Percentiles rank a stretch among this genome's conserved stretches.
Conservation (phyloP, 169 alveolate species). For the Neospora caninum region DNA sequence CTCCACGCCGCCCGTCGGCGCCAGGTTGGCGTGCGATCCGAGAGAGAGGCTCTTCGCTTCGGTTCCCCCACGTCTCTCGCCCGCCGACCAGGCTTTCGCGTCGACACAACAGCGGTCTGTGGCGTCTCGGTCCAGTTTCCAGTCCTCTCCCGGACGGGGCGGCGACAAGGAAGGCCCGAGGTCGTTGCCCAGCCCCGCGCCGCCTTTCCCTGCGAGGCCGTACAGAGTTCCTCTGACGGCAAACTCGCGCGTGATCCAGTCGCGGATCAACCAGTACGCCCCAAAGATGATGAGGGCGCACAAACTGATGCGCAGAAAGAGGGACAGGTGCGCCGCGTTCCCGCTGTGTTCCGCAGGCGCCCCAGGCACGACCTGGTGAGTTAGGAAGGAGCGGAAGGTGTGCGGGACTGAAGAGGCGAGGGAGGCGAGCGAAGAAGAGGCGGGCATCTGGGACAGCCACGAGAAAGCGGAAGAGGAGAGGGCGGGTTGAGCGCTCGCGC, state of each 20-base stretch:
- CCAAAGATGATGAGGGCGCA: slow-evolving; percentile 6
- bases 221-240: not conserved
- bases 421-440: not conserved
- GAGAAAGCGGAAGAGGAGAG: not conserved
- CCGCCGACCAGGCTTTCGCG: no score
- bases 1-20: no score
- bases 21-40: no score
- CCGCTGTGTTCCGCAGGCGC: not conserved
- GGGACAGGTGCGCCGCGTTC: not conserved
- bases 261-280: not conserved
- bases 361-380: not conserved
- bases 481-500: no score
- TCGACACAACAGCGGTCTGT: no score
- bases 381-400: not conserved
- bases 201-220: no score
- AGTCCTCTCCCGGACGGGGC: no score
- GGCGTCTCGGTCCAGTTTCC: no score
- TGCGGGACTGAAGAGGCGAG: not conserved
- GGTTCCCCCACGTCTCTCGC: no score
- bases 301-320: not conserved
- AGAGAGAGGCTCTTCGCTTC: no score
- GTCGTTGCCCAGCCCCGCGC: no score
- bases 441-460: not conserved
- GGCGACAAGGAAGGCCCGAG: no score
- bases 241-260: slow-evolving; percentile 26